phyloP scores from a whole-genome alignment of 306 rosid genomes.

The Nissolia schottii region DNA sequence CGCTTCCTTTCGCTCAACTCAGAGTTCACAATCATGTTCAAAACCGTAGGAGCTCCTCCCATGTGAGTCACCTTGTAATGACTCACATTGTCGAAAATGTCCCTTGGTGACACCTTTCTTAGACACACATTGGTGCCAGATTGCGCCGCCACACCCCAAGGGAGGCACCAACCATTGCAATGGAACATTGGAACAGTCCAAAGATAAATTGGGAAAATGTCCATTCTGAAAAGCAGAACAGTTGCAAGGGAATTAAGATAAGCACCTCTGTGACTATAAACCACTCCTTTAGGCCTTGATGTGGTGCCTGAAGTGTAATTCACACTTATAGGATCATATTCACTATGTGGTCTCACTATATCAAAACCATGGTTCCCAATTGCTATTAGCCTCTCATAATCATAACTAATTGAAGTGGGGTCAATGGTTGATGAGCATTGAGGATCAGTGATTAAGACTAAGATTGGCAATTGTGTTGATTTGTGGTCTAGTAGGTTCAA shows the following conservation, averaged over 20 bases:
- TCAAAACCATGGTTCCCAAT: constrained; percentile 45
- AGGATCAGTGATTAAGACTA: constrained; percentile 52
- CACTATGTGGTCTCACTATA: constrained; percentile 51
- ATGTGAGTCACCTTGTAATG: constrained; percentile 66
- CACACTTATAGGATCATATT: constrained; percentile 77
- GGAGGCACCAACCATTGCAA: constrained; percentile 88
- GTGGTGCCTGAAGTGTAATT: constrained; percentile 95
- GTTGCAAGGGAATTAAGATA: constrained; percentile 73
- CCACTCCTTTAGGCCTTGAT: constrained; percentile 87
- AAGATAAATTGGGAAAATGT: constrained; percentile 65
- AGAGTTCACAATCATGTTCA: constrained; percentile 81
- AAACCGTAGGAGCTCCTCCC: constrained; percentile 81
- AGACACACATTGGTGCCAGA: constrained; percentile 69
- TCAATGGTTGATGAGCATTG: constrained; percentile 22
- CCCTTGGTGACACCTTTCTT: constrained; percentile 56
- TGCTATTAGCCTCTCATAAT: constrained; percentile 55
- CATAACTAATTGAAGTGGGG: constrained; percentile 31
- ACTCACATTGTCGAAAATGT: constrained; percentile 49
- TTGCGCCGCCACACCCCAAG: constrained; percentile 85
- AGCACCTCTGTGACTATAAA: constrained; percentile 79
- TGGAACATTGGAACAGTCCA: constrained; percentile 93
- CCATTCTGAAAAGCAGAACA: constrained; percentile 57
- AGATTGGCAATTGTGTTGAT: constrained; percentile 36
- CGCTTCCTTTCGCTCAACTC: constrained; percentile 34
- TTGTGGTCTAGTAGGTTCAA: constrained; percentile 35